These are phyloP conservation scores for Ophiostoma pallidulum DNA, from an alignment of 2,329 filamentous ascomycete genomes.

Conservation along the genomic window DNA sequence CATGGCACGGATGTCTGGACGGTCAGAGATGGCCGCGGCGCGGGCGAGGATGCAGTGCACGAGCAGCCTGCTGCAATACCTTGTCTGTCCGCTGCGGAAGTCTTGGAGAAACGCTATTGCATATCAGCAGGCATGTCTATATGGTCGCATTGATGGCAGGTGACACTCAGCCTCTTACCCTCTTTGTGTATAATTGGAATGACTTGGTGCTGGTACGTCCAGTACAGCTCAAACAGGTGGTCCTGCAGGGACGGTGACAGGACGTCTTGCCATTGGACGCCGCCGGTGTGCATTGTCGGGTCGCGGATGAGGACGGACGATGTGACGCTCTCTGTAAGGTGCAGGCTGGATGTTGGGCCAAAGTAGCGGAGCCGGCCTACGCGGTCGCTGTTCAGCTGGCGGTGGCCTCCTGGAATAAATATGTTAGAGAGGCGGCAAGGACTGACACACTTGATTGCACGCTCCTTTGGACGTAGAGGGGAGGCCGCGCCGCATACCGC, in stretches of 20 bases:
- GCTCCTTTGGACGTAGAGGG: too few species aligned
- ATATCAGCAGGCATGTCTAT: neutral
- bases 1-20: constrained; percentile 5
- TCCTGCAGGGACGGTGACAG: neutral
- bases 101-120: constrained; percentile 9
- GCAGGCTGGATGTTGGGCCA: constrained; percentile 6
- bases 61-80: constrained; percentile 10
- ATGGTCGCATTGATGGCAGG: too few species aligned
- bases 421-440: too few species aligned
- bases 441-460: too few species aligned
- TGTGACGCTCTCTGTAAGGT: constrained; percentile 1
- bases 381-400: constrained; percentile 4
- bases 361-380: constrained; percentile 2
- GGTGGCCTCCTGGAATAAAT: neutral
- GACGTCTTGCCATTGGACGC: constrained; percentile 5
- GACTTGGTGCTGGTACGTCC: constrained; percentile 7
- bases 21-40: constrained; percentile 4
- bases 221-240: constrained; percentile 9
- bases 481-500: neutral
- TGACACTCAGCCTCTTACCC: too few species aligned
- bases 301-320: neutral
- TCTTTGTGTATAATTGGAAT: constrained; percentile 10
- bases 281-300: neutral
- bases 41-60: constrained; percentile 9
- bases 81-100: constrained; percentile 5